These are phyloP conservation scores for Vararia minispora DNA, from an alignment of 768 basidiomycete genomes.

Conservation along the genomic window DNA sequence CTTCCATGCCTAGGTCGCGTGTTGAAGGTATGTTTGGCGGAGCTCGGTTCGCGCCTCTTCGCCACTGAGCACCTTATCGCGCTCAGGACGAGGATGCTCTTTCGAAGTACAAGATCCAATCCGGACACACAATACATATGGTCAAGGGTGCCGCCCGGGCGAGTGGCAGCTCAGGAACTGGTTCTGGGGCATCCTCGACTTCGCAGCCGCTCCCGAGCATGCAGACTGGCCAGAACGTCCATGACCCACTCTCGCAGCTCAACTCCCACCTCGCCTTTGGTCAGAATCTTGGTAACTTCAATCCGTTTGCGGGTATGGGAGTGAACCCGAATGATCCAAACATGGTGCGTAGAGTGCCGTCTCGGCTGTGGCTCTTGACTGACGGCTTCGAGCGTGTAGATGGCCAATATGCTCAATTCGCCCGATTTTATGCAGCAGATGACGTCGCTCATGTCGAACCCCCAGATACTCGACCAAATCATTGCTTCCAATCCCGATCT, in stretches of 20 bases:
- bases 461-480: constrained; percentile 80
- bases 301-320: constrained; percentile 89
- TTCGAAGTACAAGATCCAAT: constrained; percentile 83
- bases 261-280: constrained; percentile 74
- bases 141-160: constrained; percentile 70
- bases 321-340: constrained; percentile 90
- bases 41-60: not conserved
- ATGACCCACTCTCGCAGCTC: constrained; percentile 76
- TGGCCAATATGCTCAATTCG: constrained; percentile 78
- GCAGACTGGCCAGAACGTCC: constrained; percentile 85
- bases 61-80: constrained; percentile 3
- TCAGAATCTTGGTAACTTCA: constrained; percentile 72
- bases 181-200: constrained; percentile 28
- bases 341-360: constrained; percentile 44
- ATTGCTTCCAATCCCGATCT: constrained; percentile 75
- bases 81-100: constrained; percentile 72
- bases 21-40: constrained; percentile 40
- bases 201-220: constrained; percentile 65
- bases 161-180: constrained; percentile 15
- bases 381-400: constrained; percentile 26
- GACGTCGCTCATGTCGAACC: constrained; percentile 77
- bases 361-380: not conserved
- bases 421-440: constrained; percentile 85
- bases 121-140: constrained; percentile 85
- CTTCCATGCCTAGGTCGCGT: constrained; percentile 56